A percentile compares a stretch with the other conserved stretches of the same genome.
These are phyloP conservation scores for Pseudopyricularia javanii DNA, from an alignment of 2,329 filamentous ascomycete genomes.

Conservation along the genomic window DNA sequence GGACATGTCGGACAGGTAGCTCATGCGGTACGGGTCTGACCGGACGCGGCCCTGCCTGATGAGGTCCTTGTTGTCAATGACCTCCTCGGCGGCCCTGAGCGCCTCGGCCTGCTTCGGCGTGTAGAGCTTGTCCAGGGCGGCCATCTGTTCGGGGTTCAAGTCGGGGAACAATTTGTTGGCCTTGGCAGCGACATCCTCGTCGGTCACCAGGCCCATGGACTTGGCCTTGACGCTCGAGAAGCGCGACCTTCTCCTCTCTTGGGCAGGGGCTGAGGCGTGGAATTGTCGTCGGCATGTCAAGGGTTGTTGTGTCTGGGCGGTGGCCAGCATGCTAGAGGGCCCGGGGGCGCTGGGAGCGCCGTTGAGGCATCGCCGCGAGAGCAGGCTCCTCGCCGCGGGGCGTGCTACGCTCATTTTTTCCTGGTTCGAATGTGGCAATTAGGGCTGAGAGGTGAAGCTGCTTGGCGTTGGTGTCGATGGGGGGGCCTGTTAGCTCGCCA, in stretches of 20 bases:
- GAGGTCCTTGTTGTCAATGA: conserved; percentile 64
- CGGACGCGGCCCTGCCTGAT: conserved; percentile 60
- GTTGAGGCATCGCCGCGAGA: conserved; percentile 23
- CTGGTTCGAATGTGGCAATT: neutral
- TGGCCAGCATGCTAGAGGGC: conserved; percentile 10
- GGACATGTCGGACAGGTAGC: conserved; percentile 76
- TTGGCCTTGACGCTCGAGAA: conserved; percentile 41
- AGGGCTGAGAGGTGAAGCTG: neutral
- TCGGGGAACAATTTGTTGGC: conserved; percentile 39
- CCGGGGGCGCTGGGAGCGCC: conserved; percentile 9
- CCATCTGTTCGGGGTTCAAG: conserved; percentile 57
- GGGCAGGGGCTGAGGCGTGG: conserved; percentile 36
- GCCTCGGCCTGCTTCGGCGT: conserved; percentile 70
- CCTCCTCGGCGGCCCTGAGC: conserved; percentile 67
- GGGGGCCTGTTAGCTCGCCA: neutral
- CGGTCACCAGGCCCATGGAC: conserved; percentile 35
- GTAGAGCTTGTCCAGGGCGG: conserved; percentile 53
- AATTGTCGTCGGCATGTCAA: conserved; percentile 27
- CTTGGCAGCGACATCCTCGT: conserved; percentile 30
- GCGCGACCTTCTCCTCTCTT: conserved; percentile 31
- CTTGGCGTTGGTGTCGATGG: neutral
- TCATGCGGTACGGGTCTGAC: conserved; percentile 57
- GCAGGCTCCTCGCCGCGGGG: conserved; percentile 35
- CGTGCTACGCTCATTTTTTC: conserved; percentile 39
- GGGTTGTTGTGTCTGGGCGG: conserved; percentile 4